Evolutionary conservation across 495 filamentous ascomycete species (phyloP).

Genomic region (Rhypophila decipiens): DNA sequence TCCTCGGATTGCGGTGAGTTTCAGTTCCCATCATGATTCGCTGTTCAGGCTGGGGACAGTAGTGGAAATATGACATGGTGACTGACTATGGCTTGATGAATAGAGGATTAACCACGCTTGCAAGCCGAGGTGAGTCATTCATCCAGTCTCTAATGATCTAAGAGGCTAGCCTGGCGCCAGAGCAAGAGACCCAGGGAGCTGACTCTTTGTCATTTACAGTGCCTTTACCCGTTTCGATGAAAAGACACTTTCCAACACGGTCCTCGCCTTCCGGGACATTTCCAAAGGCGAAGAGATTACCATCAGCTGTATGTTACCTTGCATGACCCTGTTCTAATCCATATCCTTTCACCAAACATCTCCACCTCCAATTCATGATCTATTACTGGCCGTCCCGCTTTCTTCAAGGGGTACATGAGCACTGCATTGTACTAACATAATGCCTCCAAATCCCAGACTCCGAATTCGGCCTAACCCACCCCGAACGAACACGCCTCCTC

Average conservation of each 20-base stretch:
- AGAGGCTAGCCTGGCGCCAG: neutral
- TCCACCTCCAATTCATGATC: too few relatives aligned
- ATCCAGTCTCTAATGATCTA: neutral
- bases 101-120: constrained; percentile 25
- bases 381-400: too few relatives aligned
- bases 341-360: neutral
- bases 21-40: too few relatives aligned
- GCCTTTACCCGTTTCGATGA: constrained; percentile 19
- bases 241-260: constrained; percentile 11
- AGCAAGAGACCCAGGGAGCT: neutral
- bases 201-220: constrained; percentile 9
- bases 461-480: constrained; percentile 21
- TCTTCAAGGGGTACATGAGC: too few relatives aligned
- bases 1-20: constrained; percentile 18
- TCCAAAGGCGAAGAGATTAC: constrained; percentile 27
- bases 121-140: constrained; percentile 23
- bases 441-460: constrained; percentile 13
- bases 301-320: constrained; percentile 25
- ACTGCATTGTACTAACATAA: neutral
- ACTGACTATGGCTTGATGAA: neutral
- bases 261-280: constrained; percentile 28
- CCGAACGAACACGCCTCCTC: constrained; percentile 18
- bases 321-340: neutral
- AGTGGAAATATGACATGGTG: neutral
- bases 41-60: too few relatives aligned